phyloP scores from a whole-genome alignment of 2,329 filamentous ascomycete genomes.

The Scopulariopsis brevicaulis region DNA sequence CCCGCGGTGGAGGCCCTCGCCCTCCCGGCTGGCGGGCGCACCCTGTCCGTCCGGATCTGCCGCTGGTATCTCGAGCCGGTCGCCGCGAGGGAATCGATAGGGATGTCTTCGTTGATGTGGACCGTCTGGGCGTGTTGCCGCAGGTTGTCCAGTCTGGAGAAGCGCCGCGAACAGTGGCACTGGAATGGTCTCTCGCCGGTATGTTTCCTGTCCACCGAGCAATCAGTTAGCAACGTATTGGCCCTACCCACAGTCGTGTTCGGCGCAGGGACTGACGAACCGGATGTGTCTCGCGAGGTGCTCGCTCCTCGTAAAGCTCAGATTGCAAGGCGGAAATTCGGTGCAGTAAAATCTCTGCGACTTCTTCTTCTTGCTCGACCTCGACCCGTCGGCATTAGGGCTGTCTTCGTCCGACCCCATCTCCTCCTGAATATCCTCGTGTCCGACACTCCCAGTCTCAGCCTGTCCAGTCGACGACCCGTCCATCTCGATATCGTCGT shows the following conservation, averaged over 20 bases:
- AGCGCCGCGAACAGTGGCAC: constrained; percentile 87
- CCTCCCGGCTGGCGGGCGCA: constrained; percentile 56
- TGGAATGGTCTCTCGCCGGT: constrained; percentile 95
- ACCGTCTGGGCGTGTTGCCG: constrained; percentile 96
- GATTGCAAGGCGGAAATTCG: constrained; percentile 82
- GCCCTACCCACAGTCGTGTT: not conserved
- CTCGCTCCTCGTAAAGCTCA: constrained; percentile 94
- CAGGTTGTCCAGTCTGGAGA: constrained; percentile 89
- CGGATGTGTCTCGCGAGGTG: constrained; percentile 91
- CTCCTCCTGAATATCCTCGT: constrained; percentile 41
- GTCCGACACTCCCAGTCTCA: constrained; percentile 29
- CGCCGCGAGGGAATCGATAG: constrained; percentile 82
- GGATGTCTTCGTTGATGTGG: constrained; percentile 95
- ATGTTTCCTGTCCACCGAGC: constrained; percentile 59
- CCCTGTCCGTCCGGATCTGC: constrained; percentile 79
- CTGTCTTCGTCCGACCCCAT: constrained; percentile 54
- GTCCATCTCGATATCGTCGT: constrained; percentile 64
- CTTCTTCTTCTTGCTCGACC: constrained; percentile 87
- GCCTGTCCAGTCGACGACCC: constrained; percentile 34
- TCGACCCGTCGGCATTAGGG: constrained; percentile 50
- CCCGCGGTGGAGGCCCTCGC: constrained; percentile 69
- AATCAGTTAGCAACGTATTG: not conserved
- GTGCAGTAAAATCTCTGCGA: constrained; percentile 94
- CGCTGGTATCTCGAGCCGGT: constrained; percentile 86
- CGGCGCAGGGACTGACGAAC: constrained; percentile 29